Evolutionary conservation across 2,329 filamentous ascomycete species (phyloP).

Genomic region (Pseudopithomyces chartarum): DNA sequence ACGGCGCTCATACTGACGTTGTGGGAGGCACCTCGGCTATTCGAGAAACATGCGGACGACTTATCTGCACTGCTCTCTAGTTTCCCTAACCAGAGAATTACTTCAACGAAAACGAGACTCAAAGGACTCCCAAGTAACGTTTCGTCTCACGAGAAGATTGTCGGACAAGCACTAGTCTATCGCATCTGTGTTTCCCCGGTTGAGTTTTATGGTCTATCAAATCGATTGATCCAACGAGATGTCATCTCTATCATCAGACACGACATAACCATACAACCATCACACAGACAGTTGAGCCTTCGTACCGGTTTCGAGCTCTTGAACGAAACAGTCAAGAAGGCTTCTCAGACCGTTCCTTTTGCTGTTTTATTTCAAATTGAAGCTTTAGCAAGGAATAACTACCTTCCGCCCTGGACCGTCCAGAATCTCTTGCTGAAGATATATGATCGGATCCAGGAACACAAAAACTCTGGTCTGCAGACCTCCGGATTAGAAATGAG

Average conservation of each 20-base stretch:
- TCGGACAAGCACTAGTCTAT: conserved; percentile 56
- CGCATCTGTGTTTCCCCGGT: conserved; percentile 31
- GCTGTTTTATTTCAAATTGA: conserved; percentile 68
- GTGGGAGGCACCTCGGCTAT: conserved; percentile 42
- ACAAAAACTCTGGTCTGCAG: not conserved
- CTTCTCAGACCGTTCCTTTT: conserved; percentile 54
- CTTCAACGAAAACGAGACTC: conserved; percentile 4
- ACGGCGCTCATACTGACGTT: conserved; percentile 41
- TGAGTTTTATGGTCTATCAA: conserved; percentile 12
- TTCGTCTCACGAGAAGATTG: conserved; percentile 41
- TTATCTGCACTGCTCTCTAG: conserved; percentile 12
- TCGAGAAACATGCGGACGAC: conserved; percentile 20
- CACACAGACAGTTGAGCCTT: not conserved
- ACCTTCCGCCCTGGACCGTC: conserved; percentile 14
- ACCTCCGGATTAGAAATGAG: not conserved
- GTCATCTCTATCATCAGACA: conserved; percentile 9
- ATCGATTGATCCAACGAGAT: conserved; percentile 12
- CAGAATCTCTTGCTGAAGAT: conserved; percentile 8
- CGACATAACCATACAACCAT: not conserved
- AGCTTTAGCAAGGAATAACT: conserved; percentile 63
- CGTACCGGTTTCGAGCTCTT: conserved; percentile 1
- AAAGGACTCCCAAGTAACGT: conserved; percentile 27
- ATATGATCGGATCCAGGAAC: not conserved
- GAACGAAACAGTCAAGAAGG: not conserved
- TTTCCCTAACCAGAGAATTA: conserved; percentile 3